These are phyloP conservation scores for Cryptosporidium ubiquitum DNA, from an alignment of 169 alveolate species.

Conservation along the genomic window DNA sequence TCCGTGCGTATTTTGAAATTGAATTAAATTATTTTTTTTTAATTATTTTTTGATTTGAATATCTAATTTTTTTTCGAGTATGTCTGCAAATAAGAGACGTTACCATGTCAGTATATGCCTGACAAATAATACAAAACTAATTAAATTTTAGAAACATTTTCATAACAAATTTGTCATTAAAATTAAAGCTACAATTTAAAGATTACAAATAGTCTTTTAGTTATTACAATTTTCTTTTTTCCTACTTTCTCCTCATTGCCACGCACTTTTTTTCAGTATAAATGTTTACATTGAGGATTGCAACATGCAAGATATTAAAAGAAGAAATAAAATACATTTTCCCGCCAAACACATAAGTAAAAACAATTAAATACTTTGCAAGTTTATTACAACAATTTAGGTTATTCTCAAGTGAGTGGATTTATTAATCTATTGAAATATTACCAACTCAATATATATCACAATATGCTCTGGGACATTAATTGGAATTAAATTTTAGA, in stretches of 20 bases:
- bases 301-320: constrained; percentile 1
- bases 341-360: background rate
- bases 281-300: background rate
- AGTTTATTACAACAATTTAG: too few relatives aligned
- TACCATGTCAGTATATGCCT: constrained; percentile 39
- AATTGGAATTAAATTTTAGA: too few relatives aligned
- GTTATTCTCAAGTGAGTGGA: background rate
- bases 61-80: constrained; percentile 49
- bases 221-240: too few relatives aligned
- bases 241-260: background rate
- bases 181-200: background rate
- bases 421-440: too few relatives aligned
- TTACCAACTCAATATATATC: too few relatives aligned
- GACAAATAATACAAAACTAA: background rate
- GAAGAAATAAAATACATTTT: background rate
- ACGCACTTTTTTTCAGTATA: background rate
- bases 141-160: background rate
- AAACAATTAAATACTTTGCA: background rate
- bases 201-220: background rate
- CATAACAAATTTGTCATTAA: background rate
- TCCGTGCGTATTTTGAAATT: background rate
- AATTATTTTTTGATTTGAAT: background rate
- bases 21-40: background rate
- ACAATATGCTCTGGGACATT: background rate
- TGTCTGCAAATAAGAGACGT: constrained; percentile 17